Conservation (phyloP, 805 yeast genomes). For the Lachancea nothofagi region DNA sequence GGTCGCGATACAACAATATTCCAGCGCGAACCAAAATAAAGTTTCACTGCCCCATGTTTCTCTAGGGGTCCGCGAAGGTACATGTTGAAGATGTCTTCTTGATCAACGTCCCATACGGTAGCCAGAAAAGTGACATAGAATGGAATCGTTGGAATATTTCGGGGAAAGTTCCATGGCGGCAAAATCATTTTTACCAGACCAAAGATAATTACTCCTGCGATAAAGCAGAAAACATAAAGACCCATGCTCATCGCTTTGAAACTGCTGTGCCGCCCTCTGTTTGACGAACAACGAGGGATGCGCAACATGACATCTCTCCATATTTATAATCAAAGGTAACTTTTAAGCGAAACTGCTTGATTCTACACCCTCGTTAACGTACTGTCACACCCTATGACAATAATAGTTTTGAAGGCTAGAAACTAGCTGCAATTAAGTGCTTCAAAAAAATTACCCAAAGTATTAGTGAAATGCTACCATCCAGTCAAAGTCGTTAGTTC, state of each 20-base stretch:
- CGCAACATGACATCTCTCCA: too few species aligned
- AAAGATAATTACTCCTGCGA: slow-evolving; percentile 3
- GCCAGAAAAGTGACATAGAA: slow-evolving; percentile 52
- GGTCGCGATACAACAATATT: slow-evolving; percentile 50
- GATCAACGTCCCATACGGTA: slow-evolving; percentile 41
- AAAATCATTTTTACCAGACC: slow-evolving; percentile 20
- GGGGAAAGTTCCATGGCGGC: slow-evolving; percentile 50
- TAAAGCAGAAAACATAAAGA: background rate
- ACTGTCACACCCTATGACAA: too few species aligned
- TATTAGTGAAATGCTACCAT: too few species aligned
- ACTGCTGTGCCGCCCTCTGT: background rate
- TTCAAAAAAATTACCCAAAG: too few species aligned
- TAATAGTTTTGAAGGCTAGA: too few species aligned
- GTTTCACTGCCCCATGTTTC: slow-evolving; percentile 51
- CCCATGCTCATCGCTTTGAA: background rate
- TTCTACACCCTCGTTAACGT: too few species aligned
- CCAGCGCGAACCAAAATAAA: slow-evolving; percentile 59
- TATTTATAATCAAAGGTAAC: background rate
- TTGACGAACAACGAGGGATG: background rate
- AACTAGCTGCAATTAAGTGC: too few species aligned
- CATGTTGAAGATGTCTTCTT: slow-evolving; percentile 39
- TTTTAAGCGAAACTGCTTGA: slow-evolving; percentile 2
- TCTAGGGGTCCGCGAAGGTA: slow-evolving; percentile 43
- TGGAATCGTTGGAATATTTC: slow-evolving; percentile 55
- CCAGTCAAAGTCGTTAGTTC: too few species aligned